Percentiles rank a stretch among this genome's conserved stretches.
phyloP scores from a whole-genome alignment of 257 asterid species.

The Nicotiana attenuata region DNA sequence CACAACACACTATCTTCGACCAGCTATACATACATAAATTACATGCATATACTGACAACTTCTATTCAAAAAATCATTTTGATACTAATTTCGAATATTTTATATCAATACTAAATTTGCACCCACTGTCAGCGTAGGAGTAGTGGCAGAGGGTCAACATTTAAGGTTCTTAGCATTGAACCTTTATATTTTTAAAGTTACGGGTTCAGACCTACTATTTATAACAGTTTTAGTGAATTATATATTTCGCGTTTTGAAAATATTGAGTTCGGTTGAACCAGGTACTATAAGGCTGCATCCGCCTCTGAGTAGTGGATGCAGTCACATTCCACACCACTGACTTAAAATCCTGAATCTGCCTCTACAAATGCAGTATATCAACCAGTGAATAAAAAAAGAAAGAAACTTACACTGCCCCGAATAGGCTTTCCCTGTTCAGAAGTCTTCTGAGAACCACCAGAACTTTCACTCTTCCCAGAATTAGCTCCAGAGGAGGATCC shows the following conservation, averaged over 20 bases:
- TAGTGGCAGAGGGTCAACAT: too few species aligned
- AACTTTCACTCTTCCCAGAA: constrained; percentile 37
- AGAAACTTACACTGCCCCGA: constrained; percentile 62
- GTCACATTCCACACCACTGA: not conserved
- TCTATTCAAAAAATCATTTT: not conserved
- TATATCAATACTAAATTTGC: not conserved
- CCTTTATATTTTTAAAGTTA: too few species aligned
- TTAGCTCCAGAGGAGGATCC: constrained; percentile 33
- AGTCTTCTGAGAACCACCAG: constrained; percentile 45
- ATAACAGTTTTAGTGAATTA: too few species aligned
- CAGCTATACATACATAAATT: not conserved
- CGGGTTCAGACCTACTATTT: too few species aligned
- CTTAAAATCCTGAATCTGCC: not conserved
- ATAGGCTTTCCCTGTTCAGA: constrained; percentile 57
- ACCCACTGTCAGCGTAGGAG: too few species aligned
- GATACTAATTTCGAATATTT: not conserved
- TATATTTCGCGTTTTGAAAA: too few species aligned
- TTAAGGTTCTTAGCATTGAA: too few species aligned
- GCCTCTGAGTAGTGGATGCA: too few species aligned
- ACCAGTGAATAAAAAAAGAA: not conserved
- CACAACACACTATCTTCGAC: not conserved
- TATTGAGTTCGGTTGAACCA: too few species aligned
- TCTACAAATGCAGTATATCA: not conserved
- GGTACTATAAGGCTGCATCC: too few species aligned
- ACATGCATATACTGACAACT: not conserved